These are phyloP conservation scores for Biscogniauxia marginata DNA, from an alignment of 2,329 filamentous ascomycete species.

Conservation along the genomic window DNA sequence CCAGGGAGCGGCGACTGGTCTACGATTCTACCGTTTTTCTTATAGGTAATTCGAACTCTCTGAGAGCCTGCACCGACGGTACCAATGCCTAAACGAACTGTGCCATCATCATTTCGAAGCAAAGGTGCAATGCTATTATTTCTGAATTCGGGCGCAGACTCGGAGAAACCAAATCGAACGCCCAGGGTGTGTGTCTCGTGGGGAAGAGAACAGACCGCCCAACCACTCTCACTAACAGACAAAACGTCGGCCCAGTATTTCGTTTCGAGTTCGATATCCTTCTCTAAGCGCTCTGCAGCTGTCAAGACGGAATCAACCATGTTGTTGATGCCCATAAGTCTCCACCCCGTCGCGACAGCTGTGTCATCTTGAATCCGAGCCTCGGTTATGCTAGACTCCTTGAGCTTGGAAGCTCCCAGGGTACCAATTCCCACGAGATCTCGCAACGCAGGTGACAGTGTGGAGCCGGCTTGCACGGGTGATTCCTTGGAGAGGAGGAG, in stretches of 20 bases:
- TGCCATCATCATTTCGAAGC: constrained; percentile 70
- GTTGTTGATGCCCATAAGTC: constrained; percentile 72
- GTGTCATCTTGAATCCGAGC: constrained; percentile 56
- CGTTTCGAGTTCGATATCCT: constrained; percentile 76
- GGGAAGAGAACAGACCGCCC: constrained; percentile 79
- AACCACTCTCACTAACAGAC: constrained; percentile 77
- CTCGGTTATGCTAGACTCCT: constrained; percentile 58
- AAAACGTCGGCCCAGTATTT: constrained; percentile 88
- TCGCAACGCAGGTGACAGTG: constrained; percentile 70
- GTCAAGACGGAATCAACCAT: constrained; percentile 72
- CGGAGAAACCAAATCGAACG: constrained; percentile 86
- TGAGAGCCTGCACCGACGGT: constrained; percentile 50
- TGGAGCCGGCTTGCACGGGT: constrained; percentile 66
- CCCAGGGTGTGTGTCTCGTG: constrained; percentile 71
- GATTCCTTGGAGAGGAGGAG: constrained; percentile 78
- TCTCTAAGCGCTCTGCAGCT: constrained; percentile 69
- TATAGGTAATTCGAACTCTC: constrained; percentile 67
- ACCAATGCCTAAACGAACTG: constrained; percentile 69
- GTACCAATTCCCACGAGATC: constrained; percentile 72
- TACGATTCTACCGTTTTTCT: constrained; percentile 54
- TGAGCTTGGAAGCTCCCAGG: constrained; percentile 65
- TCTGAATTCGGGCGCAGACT: constrained; percentile 61
- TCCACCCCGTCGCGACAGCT: constrained; percentile 66
- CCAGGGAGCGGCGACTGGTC: constrained; percentile 56
- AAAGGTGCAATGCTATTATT: constrained; percentile 79